phyloP scores from a whole-genome alignment of 2,329 filamentous ascomycete species.

The Sporothrix brunneoviolacea region DNA sequence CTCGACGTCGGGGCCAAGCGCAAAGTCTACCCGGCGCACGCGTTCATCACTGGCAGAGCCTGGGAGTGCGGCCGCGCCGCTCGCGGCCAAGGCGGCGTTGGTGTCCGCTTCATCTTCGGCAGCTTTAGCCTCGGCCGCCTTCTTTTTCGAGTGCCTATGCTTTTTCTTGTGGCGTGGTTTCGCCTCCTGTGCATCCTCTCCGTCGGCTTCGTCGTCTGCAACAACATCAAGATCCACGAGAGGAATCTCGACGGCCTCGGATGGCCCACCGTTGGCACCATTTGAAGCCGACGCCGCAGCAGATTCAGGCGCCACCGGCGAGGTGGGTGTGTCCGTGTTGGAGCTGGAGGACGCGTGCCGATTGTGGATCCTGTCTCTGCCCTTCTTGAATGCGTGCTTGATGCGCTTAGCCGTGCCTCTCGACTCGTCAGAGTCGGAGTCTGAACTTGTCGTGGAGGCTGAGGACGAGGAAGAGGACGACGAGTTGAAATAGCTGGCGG shows the following conservation, averaged over 20 bases:
- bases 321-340: constrained; percentile 25
- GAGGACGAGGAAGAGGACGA: constrained; percentile 40
- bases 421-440: constrained; percentile 38
- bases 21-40: constrained; percentile 39
- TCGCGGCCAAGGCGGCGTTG: not conserved
- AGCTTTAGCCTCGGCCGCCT: not conserved
- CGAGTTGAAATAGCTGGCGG: constrained; percentile 57
- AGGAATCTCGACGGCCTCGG: not conserved
- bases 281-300: not conserved
- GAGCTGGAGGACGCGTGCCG: constrained; percentile 23
- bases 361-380: constrained; percentile 52
- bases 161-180: constrained; percentile 25
- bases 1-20: constrained; percentile 27
- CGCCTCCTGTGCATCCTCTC: constrained; percentile 4
- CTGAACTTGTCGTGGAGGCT: constrained; percentile 34
- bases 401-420: constrained; percentile 51
- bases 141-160: constrained; percentile 29
- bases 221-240: not conserved
- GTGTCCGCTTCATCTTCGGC: not conserved
- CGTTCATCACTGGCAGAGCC: not conserved
- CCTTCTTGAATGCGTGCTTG: constrained; percentile 53
- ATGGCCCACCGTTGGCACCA: not conserved
- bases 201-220: constrained; percentile 22
- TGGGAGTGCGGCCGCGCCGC: not conserved
- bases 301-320: not conserved